Evolutionary conservation across 2,329 filamentous ascomycete species (phyloP), one percentile per base, ranked within the genome.

Genomic region (Acephala macrosclerotiorum): DNA sequence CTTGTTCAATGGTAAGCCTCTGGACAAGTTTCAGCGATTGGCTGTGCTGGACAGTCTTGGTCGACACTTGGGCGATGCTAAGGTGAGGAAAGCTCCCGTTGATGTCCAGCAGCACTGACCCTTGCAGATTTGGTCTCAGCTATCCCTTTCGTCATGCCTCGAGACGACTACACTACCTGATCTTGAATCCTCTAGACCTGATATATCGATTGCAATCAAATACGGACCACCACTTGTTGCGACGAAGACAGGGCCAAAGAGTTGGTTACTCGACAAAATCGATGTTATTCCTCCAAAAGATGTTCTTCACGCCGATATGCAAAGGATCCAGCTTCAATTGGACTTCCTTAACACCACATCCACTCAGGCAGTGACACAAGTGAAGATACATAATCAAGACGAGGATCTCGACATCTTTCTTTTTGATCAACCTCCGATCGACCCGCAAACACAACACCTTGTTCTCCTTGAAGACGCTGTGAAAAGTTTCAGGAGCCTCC

Each of bases 271-370:
- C 0, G 58, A 64, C 35, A 68, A 63, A 51, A 59, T 61, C 14
- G 68, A 72, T 33, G 51, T 75, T 14, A 63, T 42, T 12, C 64
- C 67, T 26, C 72, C 73, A 25, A 51, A 66, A 2, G 56, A 57
- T 38, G 60, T 75, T 9, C 40, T 63, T 11, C 64, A 64, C 56
- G 67, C 57, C 3, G 56, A 69, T 11, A 58, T 76, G 55, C 58
- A 72, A 47, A 64, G 40, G 42, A 36, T 76, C 22, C 62, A 68
- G 20, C 45, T 76, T 12, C 53, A 40, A n/a, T 66, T 74, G 25
- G 51, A 69, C 9, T 73, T 75, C 49, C 16, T 68, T 9, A 47
- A 42, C 16, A 64, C 60, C 38, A 29, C n/a, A 25, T 25, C 55
- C 29, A 20, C 1, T 8, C 2, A 16, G 25, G 26, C n/a, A 51